These are phyloP conservation scores for Ashbya aceris DNA, from an alignment of 1,139 yeast species.

Conservation along the genomic window DNA sequence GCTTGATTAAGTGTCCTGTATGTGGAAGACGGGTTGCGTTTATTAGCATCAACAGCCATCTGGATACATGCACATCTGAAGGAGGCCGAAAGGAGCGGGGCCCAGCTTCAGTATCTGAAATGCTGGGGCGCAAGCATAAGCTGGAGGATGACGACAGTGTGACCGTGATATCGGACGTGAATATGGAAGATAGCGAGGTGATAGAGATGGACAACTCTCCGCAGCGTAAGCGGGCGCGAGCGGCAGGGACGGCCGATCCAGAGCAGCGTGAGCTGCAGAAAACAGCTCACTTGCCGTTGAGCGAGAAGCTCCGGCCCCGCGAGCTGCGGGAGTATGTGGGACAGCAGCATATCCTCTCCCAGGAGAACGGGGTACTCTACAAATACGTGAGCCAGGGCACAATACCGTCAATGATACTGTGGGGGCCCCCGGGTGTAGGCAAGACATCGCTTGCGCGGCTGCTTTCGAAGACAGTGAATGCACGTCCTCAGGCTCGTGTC, in stretches of 20 bases:
- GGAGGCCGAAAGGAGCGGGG: neutral
- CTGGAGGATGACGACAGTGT: neutral
- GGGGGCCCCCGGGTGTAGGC: constrained; percentile 98
- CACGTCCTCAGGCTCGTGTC: constrained; percentile 16
- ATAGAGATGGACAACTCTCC: neutral
- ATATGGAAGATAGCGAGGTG: neutral
- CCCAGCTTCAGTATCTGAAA: neutral
- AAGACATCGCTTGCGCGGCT: constrained; percentile 67
- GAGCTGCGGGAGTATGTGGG: constrained; percentile 74
- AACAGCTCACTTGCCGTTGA: constrained; percentile 58
- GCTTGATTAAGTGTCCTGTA: constrained; percentile 26
- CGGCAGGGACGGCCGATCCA: constrained; percentile 18
- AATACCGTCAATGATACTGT: constrained; percentile 77
- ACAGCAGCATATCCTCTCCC: constrained; percentile 66
- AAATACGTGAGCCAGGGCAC: constrained; percentile 51
- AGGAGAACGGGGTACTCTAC: constrained; percentile 60
- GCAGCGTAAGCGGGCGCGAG: neutral
- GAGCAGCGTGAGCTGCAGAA: constrained; percentile 33
- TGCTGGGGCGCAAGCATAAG: neutral
- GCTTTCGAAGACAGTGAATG: constrained; percentile 30
- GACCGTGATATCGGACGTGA: too few species aligned
- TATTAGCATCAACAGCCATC: constrained; percentile 22
- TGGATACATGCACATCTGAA: constrained; percentile 21
- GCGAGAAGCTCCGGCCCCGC: constrained; percentile 77
- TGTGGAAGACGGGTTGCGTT: constrained; percentile 22